Percentiles rank a stretch among this genome's conserved stretches.
phyloP scores from a whole-genome alignment of 768 basidiomycete species.

The Dioszegia crocea region DNA sequence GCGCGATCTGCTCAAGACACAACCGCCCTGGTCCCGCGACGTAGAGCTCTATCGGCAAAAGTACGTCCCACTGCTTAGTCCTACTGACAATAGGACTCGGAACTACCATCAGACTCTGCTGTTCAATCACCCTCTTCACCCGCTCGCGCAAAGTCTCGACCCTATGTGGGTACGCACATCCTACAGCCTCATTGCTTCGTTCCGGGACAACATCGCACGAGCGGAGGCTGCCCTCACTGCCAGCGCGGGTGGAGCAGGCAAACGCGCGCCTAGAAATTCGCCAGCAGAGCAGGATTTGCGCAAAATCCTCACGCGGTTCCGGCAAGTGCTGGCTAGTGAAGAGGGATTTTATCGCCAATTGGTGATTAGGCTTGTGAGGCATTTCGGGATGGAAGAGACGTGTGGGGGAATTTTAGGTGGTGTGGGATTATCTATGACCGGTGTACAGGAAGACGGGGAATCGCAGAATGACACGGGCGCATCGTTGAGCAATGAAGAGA shows the following conservation, averaged over 20 bases:
- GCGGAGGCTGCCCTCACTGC: slow-evolving; percentile 18
- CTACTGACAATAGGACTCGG: slow-evolving; percentile 17
- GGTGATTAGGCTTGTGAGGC: slow-evolving; percentile 56
- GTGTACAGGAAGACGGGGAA: neutral
- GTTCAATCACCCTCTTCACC: slow-evolving; percentile 33
- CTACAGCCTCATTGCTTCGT: slow-evolving; percentile 41
- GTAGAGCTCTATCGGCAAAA: slow-evolving; percentile 81
- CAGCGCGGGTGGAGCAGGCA: neutral
- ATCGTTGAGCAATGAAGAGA: slow-evolving; percentile 53
- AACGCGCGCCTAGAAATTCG: slow-evolving; percentile 36
- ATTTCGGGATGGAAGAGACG: slow-evolving; percentile 61
- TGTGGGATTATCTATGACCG: slow-evolving; percentile 3
- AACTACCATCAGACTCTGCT: slow-evolving; percentile 30
- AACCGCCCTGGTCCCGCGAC: slow-evolving; percentile 76
- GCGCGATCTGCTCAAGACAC: slow-evolving; percentile 63
- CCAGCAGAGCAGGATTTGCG: slow-evolving; percentile 64
- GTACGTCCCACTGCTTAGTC: slow-evolving; percentile 54
- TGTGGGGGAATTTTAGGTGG: slow-evolving; percentile 1
- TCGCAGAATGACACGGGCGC: neutral
- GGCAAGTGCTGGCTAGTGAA: slow-evolving; percentile 82
- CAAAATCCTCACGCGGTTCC: slow-evolving; percentile 80
- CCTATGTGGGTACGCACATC: slow-evolving; percentile 44
- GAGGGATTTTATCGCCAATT: slow-evolving; percentile 87
- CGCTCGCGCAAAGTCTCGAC: slow-evolving; percentile 43
- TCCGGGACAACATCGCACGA: slow-evolving; percentile 28